Base-by-base conservation (phyloP, 805 yeast species). In the Cyberlindnera maritima region DNA sequence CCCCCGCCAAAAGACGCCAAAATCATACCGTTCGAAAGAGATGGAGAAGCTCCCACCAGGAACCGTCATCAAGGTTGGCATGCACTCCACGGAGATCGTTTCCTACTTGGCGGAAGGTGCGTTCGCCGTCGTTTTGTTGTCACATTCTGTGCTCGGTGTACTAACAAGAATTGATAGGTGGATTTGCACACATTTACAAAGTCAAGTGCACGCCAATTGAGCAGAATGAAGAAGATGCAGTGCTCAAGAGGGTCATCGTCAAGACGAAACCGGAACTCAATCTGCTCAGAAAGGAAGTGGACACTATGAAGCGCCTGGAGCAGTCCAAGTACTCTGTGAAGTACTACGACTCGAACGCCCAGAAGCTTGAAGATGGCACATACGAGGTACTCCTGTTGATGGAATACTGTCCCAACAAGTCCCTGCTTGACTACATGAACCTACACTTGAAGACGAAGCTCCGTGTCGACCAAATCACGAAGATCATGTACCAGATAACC, bases 381-480 rank as follows among this genome's bases (percentile, higher is more conserved):
- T 94, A 88, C 64, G 98, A 92, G 67, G 97, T 94, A 9, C 72
- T 92, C 46, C 80, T 92, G 36, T 72, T 92, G 54, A 94, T 92
- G 98, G 99, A 92, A 65, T 78, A 84, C 57, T 92, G 99, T 63
- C 84, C 96, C 11, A 87, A 86, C 63, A 79, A 85, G 53, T 88
- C 96, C 15, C 76, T 96, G 39, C 74, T 92, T 50, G 97, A 94
- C 62, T 91, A 77, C 61, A 91, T 92, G 98, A 94, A 92, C 66
- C 76, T 84, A 17, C 76, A 91, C 44, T 76, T 92, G 47, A 80
- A 86, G 52, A 84, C 88, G 12, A 92, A 91, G 62, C 73, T 92
- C 44, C 69, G 77, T 0, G 95, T 87, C 59, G 67, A 69, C 12
- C 96, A 92, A 66, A 85, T 94, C 37, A 69, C 89, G 49, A 83